Base-by-base conservation (phyloP, 2,329 filamentous ascomycete genomes). In the Penicillium griseofulvum region DNA sequence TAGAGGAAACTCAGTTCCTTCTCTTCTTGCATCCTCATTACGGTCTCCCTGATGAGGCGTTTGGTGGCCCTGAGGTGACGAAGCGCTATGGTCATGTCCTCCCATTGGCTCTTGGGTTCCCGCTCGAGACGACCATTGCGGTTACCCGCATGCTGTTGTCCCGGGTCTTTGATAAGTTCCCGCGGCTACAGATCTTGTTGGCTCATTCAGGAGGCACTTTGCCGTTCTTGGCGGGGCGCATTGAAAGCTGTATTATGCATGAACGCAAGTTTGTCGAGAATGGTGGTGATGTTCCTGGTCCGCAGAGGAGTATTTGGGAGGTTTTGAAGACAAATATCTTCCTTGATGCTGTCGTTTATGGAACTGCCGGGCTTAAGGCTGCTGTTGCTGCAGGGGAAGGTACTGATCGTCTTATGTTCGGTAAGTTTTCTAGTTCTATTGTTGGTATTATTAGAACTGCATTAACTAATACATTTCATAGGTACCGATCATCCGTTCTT, bases 1-100 rank as follows among this genome's bases (percentile, higher is more conserved):
- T 97, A 1, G 84, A 90, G 39, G 80, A 82, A 38, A 82, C 83
- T 0, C 72, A 79, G 8, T 78, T 90, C 33, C 78, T 89, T 24
- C 79, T 96, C 46, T 97, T 97, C 76, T 73, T 97, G 49, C 92
- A 97, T 73, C 92, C 92, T 28, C 92, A 97, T 74, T 96, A 97
- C 70, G 92, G 92, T 1, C 82, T 97, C 2, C 91, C 91, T 0
- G 83, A 83, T 56, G 83, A 85, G 9, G 90, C 95, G 4, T 96
- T 89, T 75, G 92, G 92, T 0, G 92, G 92, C 0, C 83, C 89
- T 0, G 79, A 87, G 8, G 84, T 83, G 0, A 78, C 76, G 22
- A 86, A 87, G 57, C 80, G 83, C 31, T 96, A 95, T 68, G 92
- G 92, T 0, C 92, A 96, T 70, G 91, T 96, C 0, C 80, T 97